A percentile compares a stretch with the other conserved stretches of the same genome.
phyloP scores from a whole-genome alignment of 1,139 yeast species.

The Scheffersomyces lignicola region DNA sequence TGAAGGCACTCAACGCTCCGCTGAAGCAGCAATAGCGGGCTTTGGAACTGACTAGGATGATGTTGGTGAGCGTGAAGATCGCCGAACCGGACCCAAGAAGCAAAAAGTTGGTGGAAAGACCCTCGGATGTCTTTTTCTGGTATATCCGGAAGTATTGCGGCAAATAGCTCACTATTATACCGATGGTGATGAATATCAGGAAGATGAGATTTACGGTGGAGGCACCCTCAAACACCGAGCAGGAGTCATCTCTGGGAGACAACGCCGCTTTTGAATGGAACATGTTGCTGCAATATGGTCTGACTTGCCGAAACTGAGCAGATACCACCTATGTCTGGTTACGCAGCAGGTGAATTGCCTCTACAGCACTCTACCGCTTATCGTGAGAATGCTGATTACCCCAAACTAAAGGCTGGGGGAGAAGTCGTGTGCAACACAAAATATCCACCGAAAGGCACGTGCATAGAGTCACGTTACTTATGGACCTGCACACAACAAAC shows the following conservation, averaged over 20 bases:
- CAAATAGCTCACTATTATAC: conserved; percentile 70
- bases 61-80: conserved; percentile 66
- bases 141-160: conserved; percentile 74
- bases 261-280: no score
- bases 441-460: no score
- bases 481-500: no score
- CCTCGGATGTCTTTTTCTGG: conserved; percentile 67
- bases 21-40: conserved; percentile 54
- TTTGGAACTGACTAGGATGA: conserved; percentile 56
- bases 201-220: conserved; percentile 47
- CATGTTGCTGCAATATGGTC: no score
- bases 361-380: no score
- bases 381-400: no score
- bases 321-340: no score
- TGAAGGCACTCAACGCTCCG: conserved; percentile 45
- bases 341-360: no score
- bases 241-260: conserved; percentile 22
- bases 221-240: conserved; percentile 48
- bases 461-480: no score
- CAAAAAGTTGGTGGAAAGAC: conserved; percentile 72
- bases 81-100: conserved; percentile 75
- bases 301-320: no score
- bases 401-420: no score
- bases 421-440: no score
- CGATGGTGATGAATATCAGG: conserved; percentile 57